Evolutionary conservation across 768 basidiomycete genomes (phyloP), one percentile per base, ranked within the genome.

Genomic region (Filobasidium wieringae): DNA sequence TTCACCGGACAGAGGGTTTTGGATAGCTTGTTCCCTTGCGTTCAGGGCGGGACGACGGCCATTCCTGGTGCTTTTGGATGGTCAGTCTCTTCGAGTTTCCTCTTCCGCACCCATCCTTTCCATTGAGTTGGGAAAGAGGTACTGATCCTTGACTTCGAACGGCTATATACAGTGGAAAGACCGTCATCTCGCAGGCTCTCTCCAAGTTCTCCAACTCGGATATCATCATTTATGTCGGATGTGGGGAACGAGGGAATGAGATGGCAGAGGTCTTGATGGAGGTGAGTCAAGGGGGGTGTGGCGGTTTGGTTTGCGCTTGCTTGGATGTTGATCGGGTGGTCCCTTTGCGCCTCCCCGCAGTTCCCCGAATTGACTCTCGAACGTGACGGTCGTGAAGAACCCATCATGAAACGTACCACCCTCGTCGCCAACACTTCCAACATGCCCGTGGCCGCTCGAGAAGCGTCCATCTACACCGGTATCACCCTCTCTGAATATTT

Each of bases 331-430:
- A n/a, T n/a, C n/a, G n/a, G n/a, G n/a, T n/a, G n/a, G n/a, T n/a
- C n/a, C n/a, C n/a, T 34, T 37, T 4, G 17, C 49, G 60, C 78
- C 84, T 88, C 87, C 9, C 27, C 32, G n/a, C 57, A 73, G 66
- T 77, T 79, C 84, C 95, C 95, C 43, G 78, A 88, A 75, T 79
- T 99, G 30, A 88, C 86, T 1, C 87, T 96, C 85, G 90, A 95
- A 51, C 78, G 93, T 55, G 84, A 87, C 63, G 78, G 78, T 30
- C 88, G 90, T 51, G 84, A 92, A 80, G 95, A 99, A 74, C 95
- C 95, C 32, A 97, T 99, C 79, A 99, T 99, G 95, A 99, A 99
- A 77, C 92, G 95, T 59, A 99, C 95, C 0, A 89, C 92, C 14
- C 83, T 99, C 24, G 92, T 99, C 60, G 95, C 95, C 64, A 99